phyloP scores from a whole-genome alignment of 305 asterid genomes.

The Solanum chacoense region DNA sequence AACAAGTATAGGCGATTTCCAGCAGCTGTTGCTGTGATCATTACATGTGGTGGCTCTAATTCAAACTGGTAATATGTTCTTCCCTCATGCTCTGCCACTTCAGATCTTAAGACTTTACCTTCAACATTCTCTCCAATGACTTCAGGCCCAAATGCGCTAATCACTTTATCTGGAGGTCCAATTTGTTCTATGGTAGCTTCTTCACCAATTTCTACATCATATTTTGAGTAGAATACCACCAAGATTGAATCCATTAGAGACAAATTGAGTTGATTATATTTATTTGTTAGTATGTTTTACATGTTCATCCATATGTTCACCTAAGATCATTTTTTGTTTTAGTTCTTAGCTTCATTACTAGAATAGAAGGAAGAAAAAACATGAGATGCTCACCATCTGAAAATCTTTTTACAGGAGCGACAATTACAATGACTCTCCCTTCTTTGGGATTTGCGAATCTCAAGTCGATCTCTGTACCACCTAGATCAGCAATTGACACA shows the following conservation, averaged over 20 bases:
- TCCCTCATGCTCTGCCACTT: constrained; percentile 54
- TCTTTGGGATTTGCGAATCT: constrained; percentile 50
- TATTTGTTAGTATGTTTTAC: background rate
- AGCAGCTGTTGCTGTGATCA: constrained; percentile 96
- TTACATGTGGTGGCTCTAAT: constrained; percentile 81
- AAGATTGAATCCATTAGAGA: background rate
- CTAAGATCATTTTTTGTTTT: background rate
- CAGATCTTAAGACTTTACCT: constrained; percentile 70
- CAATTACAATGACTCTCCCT: constrained; percentile 73
- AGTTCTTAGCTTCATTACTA: background rate
- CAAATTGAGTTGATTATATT: background rate
- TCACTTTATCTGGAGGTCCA: constrained; percentile 87
- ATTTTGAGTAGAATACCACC: background rate
- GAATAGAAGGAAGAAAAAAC: background rate
- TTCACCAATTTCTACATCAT: constrained; percentile 54
- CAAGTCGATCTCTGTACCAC: constrained; percentile 53
- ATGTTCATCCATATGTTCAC: background rate
- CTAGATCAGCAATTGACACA: constrained; percentile 49
- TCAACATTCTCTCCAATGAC: constrained; percentile 89
- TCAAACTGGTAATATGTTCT: constrained; percentile 85
- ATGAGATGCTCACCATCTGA: constrained; percentile 48
- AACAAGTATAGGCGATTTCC: constrained; percentile 93
- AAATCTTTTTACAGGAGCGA: constrained; percentile 87
- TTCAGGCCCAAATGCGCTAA: constrained; percentile 93
- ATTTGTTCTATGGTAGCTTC: constrained; percentile 66